Evolutionary conservation across 257 asterid genomes (phyloP), one percentile per base, ranked within the genome.

Genomic region (Plectranthus barbatus): DNA sequence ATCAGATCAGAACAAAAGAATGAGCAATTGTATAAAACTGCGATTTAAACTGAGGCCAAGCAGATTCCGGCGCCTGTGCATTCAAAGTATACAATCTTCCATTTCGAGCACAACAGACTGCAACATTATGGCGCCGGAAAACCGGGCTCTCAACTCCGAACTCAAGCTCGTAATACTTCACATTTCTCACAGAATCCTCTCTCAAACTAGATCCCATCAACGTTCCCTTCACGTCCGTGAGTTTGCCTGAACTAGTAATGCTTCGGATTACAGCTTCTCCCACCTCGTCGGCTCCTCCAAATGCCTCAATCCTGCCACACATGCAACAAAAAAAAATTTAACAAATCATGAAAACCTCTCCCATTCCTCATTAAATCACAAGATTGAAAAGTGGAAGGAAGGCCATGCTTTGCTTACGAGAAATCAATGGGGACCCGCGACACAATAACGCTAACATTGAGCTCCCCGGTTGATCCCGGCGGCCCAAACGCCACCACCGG

Each of bases 391-490:
- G 10, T 23, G 10, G 23, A 39, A 50, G 9, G 2, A n/a, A n/a
- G n/a, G n/a, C n/a, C 21, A 2, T 4, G 17, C n/a, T 17, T 19
- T 26, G 68, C 95, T 80, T 80, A 86, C 98, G 89, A 74, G 84
- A 91, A 88, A 75, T 86, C 88, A 50, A 68, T 5, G 5, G 95
- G 78, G 67, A 91, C 95, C 6, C 80, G 66, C 24, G 95, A 79
- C 59, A 86, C 98, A 47, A 91, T 84, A 8, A 91, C 98, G 14
- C 96, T 91, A 39, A 88, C 93, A 40, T 91, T 91, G 70, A 91
- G 88, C 86, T 91, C 98, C 14, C 96, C 96, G 9, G 73, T 84
- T 9, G 98, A 91, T n/a, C 90, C 95, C 3, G 98, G 94, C 5
- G 95, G 98, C 18, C 98, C 98, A 68, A 86, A 91, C 9, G 96